A percentile compares a stretch with the other conserved stretches of the same genome.
Evolutionary conservation across 2,329 filamentous ascomycete species (phyloP).

Genomic region (Fusarium fujikuroi): DNA sequence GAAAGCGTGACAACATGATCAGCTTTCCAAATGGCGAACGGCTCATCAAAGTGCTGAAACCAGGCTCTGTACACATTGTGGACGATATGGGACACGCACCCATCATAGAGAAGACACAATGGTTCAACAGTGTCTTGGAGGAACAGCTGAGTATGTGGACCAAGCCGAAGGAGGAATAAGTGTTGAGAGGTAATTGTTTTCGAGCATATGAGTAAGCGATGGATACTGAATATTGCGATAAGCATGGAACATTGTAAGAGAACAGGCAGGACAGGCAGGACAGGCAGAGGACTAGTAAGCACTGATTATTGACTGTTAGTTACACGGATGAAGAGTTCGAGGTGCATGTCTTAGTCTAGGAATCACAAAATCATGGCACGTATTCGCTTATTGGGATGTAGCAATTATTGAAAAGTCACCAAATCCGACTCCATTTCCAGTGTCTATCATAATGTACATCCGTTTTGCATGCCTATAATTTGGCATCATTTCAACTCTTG

Average conservation of each 20-base stretch:
- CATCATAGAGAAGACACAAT: constrained; percentile 74
- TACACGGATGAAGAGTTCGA: constrained; percentile 14
- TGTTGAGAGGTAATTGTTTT: not conserved
- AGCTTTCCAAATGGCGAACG: constrained; percentile 74
- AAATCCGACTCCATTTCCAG: constrained; percentile 4
- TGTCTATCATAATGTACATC: constrained; percentile 28
- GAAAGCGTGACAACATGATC: constrained; percentile 82
- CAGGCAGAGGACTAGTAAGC: not conserved
- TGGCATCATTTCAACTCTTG: not conserved
- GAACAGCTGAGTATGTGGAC: constrained; percentile 65
- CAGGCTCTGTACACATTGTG: constrained; percentile 70
- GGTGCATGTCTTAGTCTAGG: constrained; percentile 9
- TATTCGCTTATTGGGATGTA: not conserved
- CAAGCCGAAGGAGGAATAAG: constrained; percentile 50
- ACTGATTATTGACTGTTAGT: not conserved
- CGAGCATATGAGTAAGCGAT: not conserved
- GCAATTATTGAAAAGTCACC: not conserved
- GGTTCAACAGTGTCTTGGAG: constrained; percentile 74
- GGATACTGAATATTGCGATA: not conserved
- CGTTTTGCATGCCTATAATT: constrained; percentile 3
- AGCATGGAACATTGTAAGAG: not conserved
- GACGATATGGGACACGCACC: constrained; percentile 81
- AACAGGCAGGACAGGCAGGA: not conserved
- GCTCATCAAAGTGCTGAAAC: constrained; percentile 72
- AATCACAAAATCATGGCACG: constrained; percentile 2